Evolutionary conservation across 1,284 basidiomycete species (phyloP), one percentile per base, ranked within the genome.

Genomic region (Ustilago lituana): DNA sequence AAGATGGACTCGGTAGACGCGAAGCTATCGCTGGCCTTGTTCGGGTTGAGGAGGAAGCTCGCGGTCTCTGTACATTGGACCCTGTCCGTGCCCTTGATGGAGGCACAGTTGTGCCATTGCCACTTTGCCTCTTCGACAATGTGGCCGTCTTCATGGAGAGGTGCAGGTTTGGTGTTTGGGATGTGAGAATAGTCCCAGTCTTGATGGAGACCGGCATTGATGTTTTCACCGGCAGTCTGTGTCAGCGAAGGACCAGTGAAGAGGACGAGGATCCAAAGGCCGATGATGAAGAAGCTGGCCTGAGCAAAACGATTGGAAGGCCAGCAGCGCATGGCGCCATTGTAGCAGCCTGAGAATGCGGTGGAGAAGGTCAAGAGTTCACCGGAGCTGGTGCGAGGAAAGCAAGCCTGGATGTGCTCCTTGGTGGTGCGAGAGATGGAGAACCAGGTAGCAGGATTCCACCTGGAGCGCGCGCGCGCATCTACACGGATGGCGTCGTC

Each of bases 181-280:
- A 64, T 63, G 19, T 57, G 27, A 17, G 56, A 63, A 17, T 66
- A 74, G 50, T 66, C 59, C 63, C 71, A 70, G 43, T 66, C 49
- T 38, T 66, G 63, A 24, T 63, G 64, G 20, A 72, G 52, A 20
- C 52, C 59, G 15, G 29, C 24, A n/a, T 56, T 52, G 22, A 47
- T 35, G 31, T 54, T 52, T 12, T 59, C 55, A 20, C 27, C 10
- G 12, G 17, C 26, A 4, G 35, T n/a, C 15, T 47, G 51, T 22
- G 56, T 44, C 23, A 72, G 48, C 17, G 55, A 40, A 11, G 64
- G 65, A 5, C 65, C 60, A 11, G 70, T 74, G 49, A 76, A 54
- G 22, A 76, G 66, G 33, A 76, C 64, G n/a, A 76, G 48, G 12
- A 76, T 53, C 73, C 74, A 76, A 12, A 76, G 66, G 11, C 65